These are phyloP conservation scores for Hypsizygus marmoreus DNA, from an alignment of 768 basidiomycete genomes.

Conservation along the genomic window DNA sequence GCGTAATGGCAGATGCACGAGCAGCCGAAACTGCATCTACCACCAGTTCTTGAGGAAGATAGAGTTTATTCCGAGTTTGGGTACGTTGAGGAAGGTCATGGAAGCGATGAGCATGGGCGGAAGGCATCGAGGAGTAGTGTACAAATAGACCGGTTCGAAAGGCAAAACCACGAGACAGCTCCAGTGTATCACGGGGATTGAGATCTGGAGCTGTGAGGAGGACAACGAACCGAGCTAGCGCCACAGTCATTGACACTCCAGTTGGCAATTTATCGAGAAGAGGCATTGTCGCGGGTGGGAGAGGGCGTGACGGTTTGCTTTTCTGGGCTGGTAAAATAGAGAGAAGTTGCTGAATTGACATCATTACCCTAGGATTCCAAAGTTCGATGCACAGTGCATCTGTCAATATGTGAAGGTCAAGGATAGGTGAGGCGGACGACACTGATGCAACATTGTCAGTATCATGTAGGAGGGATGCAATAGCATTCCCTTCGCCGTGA, in stretches of 20 bases:
- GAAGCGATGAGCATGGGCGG: conserved; percentile 38
- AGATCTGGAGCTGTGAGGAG: conserved; percentile 81
- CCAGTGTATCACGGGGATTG: conserved; percentile 67
- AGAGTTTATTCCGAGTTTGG: conserved; percentile 53
- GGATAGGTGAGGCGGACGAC: conserved; percentile 41
- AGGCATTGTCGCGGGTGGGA: conserved; percentile 17
- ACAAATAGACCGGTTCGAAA: conserved; percentile 53
- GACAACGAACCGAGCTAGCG: conserved; percentile 62
- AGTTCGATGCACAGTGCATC: conserved; percentile 67
- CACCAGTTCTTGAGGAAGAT: conserved; percentile 52
- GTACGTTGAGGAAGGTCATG: conserved; percentile 36
- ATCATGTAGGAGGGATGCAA: conserved; percentile 54
- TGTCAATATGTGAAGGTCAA: conserved; percentile 49
- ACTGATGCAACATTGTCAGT: conserved; percentile 40
- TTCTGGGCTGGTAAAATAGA: conserved; percentile 32
- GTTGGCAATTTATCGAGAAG: conserved; percentile 47
- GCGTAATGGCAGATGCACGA: conserved; percentile 30
- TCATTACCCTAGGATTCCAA: conserved; percentile 63
- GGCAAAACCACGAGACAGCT: conserved; percentile 70
- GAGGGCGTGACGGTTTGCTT: conserved; percentile 4
- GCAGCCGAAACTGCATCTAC: conserved; percentile 46
- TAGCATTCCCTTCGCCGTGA: conserved; percentile 41
- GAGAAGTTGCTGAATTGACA: conserved; percentile 53
- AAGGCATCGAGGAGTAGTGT: conserved; percentile 55
- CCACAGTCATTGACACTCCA: conserved; percentile 57